These are phyloP conservation scores for Neodidymelliopsis sp. DNA, from an alignment of 2,329 filamentous ascomycete genomes.

Conservation along the genomic window DNA sequence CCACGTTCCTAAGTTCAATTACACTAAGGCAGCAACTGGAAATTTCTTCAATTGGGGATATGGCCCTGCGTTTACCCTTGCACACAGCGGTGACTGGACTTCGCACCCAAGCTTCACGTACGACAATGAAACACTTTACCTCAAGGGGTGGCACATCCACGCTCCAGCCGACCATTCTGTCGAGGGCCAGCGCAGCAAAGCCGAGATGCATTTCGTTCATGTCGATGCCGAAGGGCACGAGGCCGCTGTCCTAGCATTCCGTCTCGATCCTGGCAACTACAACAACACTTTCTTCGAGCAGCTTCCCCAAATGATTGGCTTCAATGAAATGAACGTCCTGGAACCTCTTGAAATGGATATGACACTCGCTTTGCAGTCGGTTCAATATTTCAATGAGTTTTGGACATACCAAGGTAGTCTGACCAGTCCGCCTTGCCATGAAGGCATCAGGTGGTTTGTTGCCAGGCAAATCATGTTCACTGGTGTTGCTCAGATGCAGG, in stretches of 20 bases:
- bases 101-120: conserved; percentile 53
- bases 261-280: conserved; percentile 54
- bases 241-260: conserved; percentile 57
- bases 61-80: conserved; percentile 55
- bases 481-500: conserved; percentile 58
- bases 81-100: conserved; percentile 49
- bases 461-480: conserved; percentile 53
- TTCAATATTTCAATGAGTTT: conserved; percentile 53
- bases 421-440: conserved; percentile 58
- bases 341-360: conserved; percentile 41
- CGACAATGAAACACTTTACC: conserved; percentile 57
- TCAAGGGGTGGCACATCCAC: conserved; percentile 62
- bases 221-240: conserved; percentile 53
- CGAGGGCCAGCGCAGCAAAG: conserved; percentile 52
- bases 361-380: conserved; percentile 46
- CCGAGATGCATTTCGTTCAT: conserved; percentile 61
- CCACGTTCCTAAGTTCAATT: conserved; percentile 55
- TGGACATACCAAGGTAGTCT: conserved; percentile 60
- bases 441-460: conserved; percentile 58
- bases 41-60: conserved; percentile 60
- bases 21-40: conserved; percentile 47
- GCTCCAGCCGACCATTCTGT: conserved; percentile 60
- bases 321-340: conserved; percentile 42
- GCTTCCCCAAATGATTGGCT: conserved; percentile 51
- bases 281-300: conserved; percentile 54